Conservation (phyloP, 257 asterid genomes). For the Nicotiana undulata region DNA sequence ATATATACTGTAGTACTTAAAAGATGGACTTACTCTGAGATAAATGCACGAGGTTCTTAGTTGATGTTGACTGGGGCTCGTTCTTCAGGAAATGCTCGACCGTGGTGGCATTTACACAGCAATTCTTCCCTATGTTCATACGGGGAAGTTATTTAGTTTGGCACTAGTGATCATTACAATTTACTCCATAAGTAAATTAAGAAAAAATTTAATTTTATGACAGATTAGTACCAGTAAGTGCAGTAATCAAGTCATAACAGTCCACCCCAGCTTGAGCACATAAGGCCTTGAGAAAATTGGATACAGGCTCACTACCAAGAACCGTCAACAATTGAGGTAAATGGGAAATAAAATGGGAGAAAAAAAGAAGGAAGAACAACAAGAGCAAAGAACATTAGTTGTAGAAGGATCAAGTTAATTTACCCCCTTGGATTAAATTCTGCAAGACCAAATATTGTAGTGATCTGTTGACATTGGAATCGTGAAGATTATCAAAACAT, state of each 20-base stretch:
- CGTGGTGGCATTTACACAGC: constrained; percentile 67
- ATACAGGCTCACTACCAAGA: constrained; percentile 30
- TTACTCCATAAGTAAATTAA: background rate
- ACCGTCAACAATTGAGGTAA: too few relatives aligned
- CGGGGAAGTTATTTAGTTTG: background rate
- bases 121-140: constrained; percentile 48
- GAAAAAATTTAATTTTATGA: background rate
- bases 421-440: constrained; percentile 80
- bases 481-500: background rate
- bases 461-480: constrained; percentile 34
- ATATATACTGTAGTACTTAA: too few relatives aligned
- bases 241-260: constrained; percentile 58
- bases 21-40: constrained; percentile 64
- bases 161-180: background rate
- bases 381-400: background rate
- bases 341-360: background rate
- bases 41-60: constrained; percentile 75
- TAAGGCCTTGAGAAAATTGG: constrained; percentile 30
- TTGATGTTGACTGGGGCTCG: constrained; percentile 81
- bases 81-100: constrained; percentile 46
- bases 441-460: constrained; percentile 59
- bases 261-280: constrained; percentile 50
- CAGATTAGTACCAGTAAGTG: constrained; percentile 49
- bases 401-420: background rate
- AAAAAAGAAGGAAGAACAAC: background rate